A percentile compares a stretch with the other conserved stretches of the same genome.
Conservation (phyloP, 768 basidiomycete species). For the Cyathus striatus region DNA sequence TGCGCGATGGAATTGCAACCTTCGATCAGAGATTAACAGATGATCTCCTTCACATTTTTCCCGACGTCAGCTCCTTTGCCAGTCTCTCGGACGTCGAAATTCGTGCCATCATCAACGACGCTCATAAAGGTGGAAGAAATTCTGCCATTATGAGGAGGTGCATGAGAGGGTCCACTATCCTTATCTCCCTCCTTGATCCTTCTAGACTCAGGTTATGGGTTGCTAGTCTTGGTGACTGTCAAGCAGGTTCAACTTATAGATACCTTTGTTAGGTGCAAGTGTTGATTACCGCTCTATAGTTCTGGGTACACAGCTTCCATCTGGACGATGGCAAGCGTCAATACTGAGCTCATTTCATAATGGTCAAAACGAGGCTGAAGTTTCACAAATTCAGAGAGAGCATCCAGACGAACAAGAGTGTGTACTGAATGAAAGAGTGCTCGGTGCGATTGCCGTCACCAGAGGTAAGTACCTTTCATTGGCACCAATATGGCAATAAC, state of each 20-base stretch:
- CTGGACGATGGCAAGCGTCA: slow-evolving; percentile 30
- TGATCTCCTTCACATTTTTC: slow-evolving; percentile 37
- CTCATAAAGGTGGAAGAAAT: slow-evolving; percentile 21
- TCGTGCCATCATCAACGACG: slow-evolving; percentile 34
- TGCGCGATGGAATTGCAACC: slow-evolving; percentile 27
- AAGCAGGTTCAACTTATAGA: slow-evolving; percentile 33
- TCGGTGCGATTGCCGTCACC: slow-evolving; percentile 54
- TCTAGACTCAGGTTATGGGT: slow-evolving; percentile 42
- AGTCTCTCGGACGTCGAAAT: slow-evolving; percentile 34
- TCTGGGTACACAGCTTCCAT: slow-evolving; percentile 28
- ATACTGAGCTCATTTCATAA: slow-evolving; percentile 48
- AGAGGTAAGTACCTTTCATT: slow-evolving; percentile 25
- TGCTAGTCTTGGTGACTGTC: slow-evolving; percentile 53
- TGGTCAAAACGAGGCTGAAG: slow-evolving; percentile 37
- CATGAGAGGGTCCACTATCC: slow-evolving; percentile 48
- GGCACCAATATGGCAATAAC: no score
- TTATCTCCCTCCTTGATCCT: slow-evolving; percentile 43
- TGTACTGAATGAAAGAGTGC: slow-evolving; percentile 38
- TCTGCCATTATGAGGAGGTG: slow-evolving; percentile 33
- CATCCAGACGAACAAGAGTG: slow-evolving; percentile 45
- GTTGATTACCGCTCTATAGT: slow-evolving; percentile 20
- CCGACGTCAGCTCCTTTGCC: slow-evolving; percentile 23
- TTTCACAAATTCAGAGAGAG: slow-evolving; percentile 29
- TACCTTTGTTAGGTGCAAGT: neutral
- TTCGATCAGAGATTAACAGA: slow-evolving; percentile 33